phyloP scores from a whole-genome alignment of 1,284 basidiomycete genomes.

The Stygiomarasmius scandens region DNA sequence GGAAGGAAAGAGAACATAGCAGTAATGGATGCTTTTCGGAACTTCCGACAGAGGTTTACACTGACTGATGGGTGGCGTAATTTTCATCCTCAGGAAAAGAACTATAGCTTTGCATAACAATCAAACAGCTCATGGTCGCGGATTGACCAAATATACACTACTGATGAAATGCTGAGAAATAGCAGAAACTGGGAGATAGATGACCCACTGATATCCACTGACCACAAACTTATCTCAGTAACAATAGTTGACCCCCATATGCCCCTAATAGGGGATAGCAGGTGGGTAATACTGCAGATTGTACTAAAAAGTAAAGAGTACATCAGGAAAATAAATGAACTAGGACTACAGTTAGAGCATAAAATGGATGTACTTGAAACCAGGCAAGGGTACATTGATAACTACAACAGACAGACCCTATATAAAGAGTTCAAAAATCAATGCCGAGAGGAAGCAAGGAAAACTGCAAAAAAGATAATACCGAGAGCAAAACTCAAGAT shows the following conservation, averaged over 20 bases:
- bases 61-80: slow-evolving; percentile 32
- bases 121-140: slow-evolving; percentile 21
- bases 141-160: slow-evolving; percentile 33
- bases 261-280: slow-evolving; percentile 24
- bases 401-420: slow-evolving; percentile 8
- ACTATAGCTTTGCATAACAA: slow-evolving; percentile 26
- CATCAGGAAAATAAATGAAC: neutral
- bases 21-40: slow-evolving; percentile 13
- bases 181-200: slow-evolving; percentile 21
- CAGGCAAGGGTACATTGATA: neutral
- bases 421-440: slow-evolving; percentile 10
- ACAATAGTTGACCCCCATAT: slow-evolving; percentile 13
- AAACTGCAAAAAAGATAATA: slow-evolving; percentile 6
- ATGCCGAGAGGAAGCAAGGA: slow-evolving; percentile 3
- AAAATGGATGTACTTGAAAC: neutral
- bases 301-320: slow-evolving; percentile 21
- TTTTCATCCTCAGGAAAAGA: slow-evolving; percentile 21
- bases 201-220: slow-evolving; percentile 11
- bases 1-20: slow-evolving; percentile 11
- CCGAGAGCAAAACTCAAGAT: slow-evolving; percentile 12
- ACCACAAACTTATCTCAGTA: slow-evolving; percentile 25
- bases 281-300: slow-evolving; percentile 24
- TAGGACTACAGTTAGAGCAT: neutral
- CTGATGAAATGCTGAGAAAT: neutral
- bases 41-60: slow-evolving; percentile 17